phyloP scores from a whole-genome alignment of 345 rosid genomes.

The Hirschfeldia incana region DNA sequence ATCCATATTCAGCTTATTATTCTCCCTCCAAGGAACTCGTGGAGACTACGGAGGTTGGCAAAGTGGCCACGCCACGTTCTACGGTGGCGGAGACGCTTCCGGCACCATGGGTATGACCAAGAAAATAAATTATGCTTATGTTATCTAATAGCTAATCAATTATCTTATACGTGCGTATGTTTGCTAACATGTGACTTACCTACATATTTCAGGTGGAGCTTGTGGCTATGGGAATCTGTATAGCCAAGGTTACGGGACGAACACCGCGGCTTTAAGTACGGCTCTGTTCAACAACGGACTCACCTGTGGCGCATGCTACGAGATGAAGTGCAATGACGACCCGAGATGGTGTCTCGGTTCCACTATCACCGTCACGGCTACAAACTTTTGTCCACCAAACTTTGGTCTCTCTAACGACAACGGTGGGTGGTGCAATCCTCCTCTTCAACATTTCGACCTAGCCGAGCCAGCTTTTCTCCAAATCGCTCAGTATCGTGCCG shows the following conservation, averaged over 20 bases:
- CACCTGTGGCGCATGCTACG: conserved; percentile 77
- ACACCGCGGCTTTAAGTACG: conserved; percentile 78
- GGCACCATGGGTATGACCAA: conserved; percentile 73
- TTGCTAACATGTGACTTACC: neutral
- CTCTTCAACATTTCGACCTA: conserved; percentile 90
- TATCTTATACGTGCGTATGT: neutral
- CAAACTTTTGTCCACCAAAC: conserved; percentile 94
- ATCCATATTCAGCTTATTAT: conserved; percentile 7
- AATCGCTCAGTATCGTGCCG: conserved; percentile 90
- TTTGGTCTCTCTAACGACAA: conserved; percentile 63
- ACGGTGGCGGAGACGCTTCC: conserved; percentile 79
- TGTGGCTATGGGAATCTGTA: conserved; percentile 76
- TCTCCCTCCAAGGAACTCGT: conserved; percentile 36
- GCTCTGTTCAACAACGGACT: conserved; percentile 80
- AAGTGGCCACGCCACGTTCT: conserved; percentile 72
- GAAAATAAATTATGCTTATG: neutral
- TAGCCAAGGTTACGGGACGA: conserved; percentile 77
- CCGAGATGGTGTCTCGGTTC: conserved; percentile 74
- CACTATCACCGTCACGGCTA: conserved; percentile 69
- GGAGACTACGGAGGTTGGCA: conserved; percentile 76
- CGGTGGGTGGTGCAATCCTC: conserved; percentile 99
- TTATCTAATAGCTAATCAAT: neutral
- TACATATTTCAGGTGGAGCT: conserved; percentile 61
- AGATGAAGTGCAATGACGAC: conserved; percentile 65
- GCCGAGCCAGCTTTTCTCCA: conserved; percentile 96